Evolutionary conservation across 2,329 filamentous ascomycete genomes (phyloP).

Genomic region (Penicillium hordei): DNA sequence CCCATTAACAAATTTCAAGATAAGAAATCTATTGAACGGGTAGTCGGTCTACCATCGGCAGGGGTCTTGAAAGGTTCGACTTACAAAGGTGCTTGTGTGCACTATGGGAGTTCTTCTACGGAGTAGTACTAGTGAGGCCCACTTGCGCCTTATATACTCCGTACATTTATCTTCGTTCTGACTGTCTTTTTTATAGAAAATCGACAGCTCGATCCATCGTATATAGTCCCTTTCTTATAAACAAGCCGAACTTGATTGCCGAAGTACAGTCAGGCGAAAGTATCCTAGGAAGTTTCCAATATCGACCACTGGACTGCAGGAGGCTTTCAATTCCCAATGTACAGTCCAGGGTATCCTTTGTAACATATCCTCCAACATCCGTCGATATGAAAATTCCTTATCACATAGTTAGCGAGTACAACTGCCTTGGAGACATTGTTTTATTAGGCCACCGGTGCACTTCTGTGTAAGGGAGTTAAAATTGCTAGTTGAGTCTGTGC

Average conservation of each 20-base stretch:
- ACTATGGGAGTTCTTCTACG: neutral
- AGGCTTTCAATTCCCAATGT: neutral
- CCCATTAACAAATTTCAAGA: neutral
- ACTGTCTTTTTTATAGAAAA: neutral
- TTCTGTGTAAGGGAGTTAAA: neutral
- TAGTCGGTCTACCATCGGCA: neutral
- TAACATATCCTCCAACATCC: neutral
- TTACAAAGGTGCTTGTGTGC: neutral
- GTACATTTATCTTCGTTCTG: neutral
- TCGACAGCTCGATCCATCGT: neutral
- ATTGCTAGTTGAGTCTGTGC: neutral
- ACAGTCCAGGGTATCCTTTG: neutral
- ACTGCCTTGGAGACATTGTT: neutral
- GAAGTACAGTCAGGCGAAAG: no score
- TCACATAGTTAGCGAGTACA: neutral
- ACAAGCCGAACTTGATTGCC: no score
- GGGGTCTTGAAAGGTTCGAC: neutral
- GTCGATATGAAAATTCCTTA: neutral
- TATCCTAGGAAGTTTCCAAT: no score
- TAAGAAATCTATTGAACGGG: neutral
- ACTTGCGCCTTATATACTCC: neutral
- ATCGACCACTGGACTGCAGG: neutral
- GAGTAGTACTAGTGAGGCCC: neutral
- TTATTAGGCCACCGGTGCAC: neutral
- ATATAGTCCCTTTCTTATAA: neutral